A percentile compares a stretch with the other conserved stretches of the same genome.
Evolutionary conservation across 1,284 basidiomycete genomes (phyloP).

Genomic region (Fomitopsis pinicola): DNA sequence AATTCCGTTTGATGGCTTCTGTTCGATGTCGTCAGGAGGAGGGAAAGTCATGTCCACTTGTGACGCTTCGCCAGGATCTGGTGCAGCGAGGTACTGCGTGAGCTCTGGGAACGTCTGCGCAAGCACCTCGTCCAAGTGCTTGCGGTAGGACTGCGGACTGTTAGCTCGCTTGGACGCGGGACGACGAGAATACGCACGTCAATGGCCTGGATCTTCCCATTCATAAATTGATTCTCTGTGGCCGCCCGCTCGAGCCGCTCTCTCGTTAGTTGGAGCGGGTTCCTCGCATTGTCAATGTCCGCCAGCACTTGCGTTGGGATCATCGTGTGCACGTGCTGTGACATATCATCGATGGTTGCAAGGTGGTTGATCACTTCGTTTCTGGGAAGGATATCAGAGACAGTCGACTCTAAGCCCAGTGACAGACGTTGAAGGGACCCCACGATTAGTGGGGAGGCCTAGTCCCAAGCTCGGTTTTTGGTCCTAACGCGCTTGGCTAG

Average conservation of each 20-base stretch:
- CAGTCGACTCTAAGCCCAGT: background rate
- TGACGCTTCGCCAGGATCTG: background rate
- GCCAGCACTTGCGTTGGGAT: conserved; percentile 68
- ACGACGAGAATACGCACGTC: conserved; percentile 41
- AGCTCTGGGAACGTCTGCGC: conserved; percentile 59
- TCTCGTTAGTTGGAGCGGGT: conserved; percentile 75
- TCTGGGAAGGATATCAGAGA: conserved; percentile 28
- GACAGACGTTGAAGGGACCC: background rate
- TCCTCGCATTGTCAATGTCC: conserved; percentile 74
- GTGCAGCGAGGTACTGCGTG: conserved; percentile 23
- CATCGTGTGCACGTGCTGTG: conserved; percentile 53
- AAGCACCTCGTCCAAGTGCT: conserved; percentile 52
- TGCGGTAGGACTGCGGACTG: conserved; percentile 47
- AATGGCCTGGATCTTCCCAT: conserved; percentile 79
- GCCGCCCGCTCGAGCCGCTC: conserved; percentile 75
- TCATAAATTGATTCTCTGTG: conserved; percentile 86
- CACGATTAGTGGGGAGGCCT: too few relatives aligned
- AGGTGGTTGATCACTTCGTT: conserved; percentile 70
- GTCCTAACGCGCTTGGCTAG: too few relatives aligned
- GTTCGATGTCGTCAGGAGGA: background rate
- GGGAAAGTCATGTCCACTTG: background rate
- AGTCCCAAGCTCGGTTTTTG: too few relatives aligned
- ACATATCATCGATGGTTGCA: conserved; percentile 58
- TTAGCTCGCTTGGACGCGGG: background rate
- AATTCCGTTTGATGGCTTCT: conserved; percentile 1